phyloP scores from a whole-genome alignment of 441 rosid genomes.

The Cnidoscolus chayamansa region DNA sequence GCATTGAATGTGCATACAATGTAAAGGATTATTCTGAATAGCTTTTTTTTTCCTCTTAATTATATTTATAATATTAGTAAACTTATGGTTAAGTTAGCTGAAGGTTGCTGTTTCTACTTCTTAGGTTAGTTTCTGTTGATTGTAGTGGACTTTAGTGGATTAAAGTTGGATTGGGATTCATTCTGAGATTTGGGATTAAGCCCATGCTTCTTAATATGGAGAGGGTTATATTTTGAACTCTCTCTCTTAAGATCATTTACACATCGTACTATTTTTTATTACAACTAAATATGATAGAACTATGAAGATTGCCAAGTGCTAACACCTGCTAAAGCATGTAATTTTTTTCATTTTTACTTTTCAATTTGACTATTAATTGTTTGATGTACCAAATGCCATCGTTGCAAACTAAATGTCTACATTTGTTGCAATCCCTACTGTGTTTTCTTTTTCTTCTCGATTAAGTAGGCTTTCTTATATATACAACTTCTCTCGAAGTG shows the following conservation, averaged over 20 bases:
- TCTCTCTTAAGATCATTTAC: background rate
- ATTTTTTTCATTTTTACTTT: background rate
- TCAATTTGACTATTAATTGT: background rate
- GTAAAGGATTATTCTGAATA: background rate
- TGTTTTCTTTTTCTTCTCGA: background rate
- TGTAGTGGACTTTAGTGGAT: background rate
- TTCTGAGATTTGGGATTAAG: background rate
- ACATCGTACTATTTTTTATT: too few relatives aligned
- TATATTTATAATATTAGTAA: background rate
- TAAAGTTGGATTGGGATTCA: background rate
- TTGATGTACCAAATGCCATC: background rate
- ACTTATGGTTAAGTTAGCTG: background rate
- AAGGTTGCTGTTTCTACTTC: background rate
- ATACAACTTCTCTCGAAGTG: too few relatives aligned
- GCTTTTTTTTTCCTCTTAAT: background rate
- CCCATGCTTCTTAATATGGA: background rate
- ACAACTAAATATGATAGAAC: background rate
- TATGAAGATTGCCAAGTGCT: background rate
- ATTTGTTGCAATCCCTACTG: background rate
- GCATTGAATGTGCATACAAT: constrained; percentile 2
- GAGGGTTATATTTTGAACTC: background rate
- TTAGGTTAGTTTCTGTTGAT: background rate
- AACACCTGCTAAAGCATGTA: background rate
- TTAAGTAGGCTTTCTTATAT: too few relatives aligned
- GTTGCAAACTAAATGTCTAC: background rate